Base-by-base conservation (phyloP, 108 stramenopile genomes). In the Nitzschia sp. region DNA sequence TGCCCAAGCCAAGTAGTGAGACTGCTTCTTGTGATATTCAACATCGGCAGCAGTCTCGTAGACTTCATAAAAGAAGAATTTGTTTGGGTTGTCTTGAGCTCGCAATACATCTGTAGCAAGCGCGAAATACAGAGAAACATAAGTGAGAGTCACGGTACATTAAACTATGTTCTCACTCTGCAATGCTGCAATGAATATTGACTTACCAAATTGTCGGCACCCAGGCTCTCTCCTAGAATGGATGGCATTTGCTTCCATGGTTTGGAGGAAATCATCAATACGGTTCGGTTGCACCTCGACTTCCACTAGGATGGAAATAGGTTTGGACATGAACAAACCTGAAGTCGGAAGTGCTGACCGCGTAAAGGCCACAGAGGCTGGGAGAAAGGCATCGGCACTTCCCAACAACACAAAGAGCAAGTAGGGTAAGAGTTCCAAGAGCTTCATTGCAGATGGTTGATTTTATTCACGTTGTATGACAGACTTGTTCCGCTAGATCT, bases 61-160 rank as follows among this genome's bases (percentile, higher is more conserved):
- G 1, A 93, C 75, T 69, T 93, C 92, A 54, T 93, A 93, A 74
- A 93, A 93, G 63, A 80, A 78, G 71, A 90, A 93, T 73, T 89
- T 83, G 70, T 87, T 89, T 0, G 76, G 72, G 48, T 73, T 55
- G 41, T 85, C 84, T 66, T 88, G 84, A 9, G 76, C 74, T 56
- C 85, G 83, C 52, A 93, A 74, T 0, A 93, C 92, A 75, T 93
- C 91, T 62, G 38, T 3, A 54, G 29, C 29, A 19, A 5, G 15
- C 12, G 8, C 1, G 17, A 19, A 19, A n/a, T 39, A 14, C 8
- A 51, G 29, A 22, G 21, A 21, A 26, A 65, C 50, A 50, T n/a
- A n/a, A n/a, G n/a, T n/a, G n/a, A n/a, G 59, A 11, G 3, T 53
- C 48, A 52, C 12, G 26, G 21, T 14, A 41, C 5, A 15, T 43